These are phyloP conservation scores for Rhodosporidiobolus odoratus DNA, from an alignment of 768 basidiomycete genomes.

Conservation along the genomic window DNA sequence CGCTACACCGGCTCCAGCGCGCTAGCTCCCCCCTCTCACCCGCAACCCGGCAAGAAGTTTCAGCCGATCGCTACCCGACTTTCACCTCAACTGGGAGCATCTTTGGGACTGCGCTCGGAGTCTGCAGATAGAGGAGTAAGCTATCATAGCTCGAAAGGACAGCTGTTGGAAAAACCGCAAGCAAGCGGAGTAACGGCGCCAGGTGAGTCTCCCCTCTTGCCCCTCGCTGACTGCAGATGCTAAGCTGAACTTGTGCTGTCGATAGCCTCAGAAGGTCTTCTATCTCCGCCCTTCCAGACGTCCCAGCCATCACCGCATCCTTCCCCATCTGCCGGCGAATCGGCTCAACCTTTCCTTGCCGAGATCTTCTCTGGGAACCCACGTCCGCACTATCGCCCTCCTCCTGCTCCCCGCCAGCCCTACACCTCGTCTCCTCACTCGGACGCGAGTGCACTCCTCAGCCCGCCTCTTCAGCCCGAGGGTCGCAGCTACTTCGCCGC, in stretches of 20 bases:
- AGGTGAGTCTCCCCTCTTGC: not conserved
- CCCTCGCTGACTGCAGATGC: not conserved
- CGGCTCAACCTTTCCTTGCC: conserved; percentile 24
- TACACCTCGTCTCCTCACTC: not conserved
- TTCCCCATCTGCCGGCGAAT: not conserved
- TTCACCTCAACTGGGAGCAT: not conserved
- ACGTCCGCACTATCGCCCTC: conserved; percentile 31
- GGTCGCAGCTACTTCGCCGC: conserved; percentile 24
- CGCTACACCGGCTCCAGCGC: not conserved
- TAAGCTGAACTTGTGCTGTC: too few species aligned
- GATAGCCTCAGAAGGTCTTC: too few species aligned
- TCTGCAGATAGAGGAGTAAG: too few species aligned
- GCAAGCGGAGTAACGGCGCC: conserved; percentile 3
- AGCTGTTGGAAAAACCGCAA: too few species aligned
- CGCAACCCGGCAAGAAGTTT: not conserved
- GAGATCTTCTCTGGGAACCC: conserved; percentile 37
- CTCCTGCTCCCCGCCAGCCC: not conserved
- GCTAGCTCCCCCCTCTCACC: not conserved
- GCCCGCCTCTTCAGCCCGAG: conserved; percentile 4
- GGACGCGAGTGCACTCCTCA: not conserved
- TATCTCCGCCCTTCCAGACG: not conserved
- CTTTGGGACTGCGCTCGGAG: conserved; percentile 10
- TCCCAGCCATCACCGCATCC: not conserved
- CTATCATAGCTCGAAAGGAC: too few species aligned
- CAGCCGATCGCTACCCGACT: not conserved